phyloP scores from a whole-genome alignment of 305 asterid species.

The Withania somnifera region DNA sequence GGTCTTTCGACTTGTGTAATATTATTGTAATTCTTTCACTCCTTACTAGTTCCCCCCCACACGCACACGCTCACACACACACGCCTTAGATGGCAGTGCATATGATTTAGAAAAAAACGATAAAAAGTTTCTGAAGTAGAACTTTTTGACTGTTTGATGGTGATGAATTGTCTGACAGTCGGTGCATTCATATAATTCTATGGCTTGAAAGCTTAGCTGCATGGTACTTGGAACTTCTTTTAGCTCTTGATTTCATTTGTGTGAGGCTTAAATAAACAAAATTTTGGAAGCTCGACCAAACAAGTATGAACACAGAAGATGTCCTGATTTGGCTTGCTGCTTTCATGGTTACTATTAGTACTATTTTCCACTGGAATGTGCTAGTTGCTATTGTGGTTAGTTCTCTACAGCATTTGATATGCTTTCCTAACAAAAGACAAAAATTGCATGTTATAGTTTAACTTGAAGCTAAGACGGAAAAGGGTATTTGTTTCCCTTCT shows the following conservation, averaged over 20 bases:
- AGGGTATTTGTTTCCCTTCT: neutral
- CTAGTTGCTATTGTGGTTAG: neutral
- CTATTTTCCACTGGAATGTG: neutral
- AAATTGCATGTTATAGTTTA: neutral
- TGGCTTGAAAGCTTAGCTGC: neutral
- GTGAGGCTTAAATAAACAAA: neutral
- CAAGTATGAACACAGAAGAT: neutral
- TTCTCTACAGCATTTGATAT: neutral
- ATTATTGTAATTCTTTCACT: neutral
- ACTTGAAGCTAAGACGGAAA: conserved; percentile 11
- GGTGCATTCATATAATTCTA: neutral
- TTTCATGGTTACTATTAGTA: neutral
- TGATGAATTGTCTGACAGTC: neutral
- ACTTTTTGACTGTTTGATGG: neutral
- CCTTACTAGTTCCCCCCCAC: neutral
- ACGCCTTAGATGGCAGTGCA: neutral
- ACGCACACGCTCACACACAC: too few species aligned
- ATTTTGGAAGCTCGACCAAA: neutral
- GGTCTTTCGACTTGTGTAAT: neutral
- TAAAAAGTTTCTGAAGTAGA: neutral
- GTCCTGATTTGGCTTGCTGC: neutral
- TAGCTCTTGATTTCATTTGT: neutral
- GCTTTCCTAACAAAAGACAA: neutral
- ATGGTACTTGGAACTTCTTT: neutral
- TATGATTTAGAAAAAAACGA: neutral